phyloP scores from a whole-genome alignment of 441 rosid species.

The Eutrema salsugineum region DNA sequence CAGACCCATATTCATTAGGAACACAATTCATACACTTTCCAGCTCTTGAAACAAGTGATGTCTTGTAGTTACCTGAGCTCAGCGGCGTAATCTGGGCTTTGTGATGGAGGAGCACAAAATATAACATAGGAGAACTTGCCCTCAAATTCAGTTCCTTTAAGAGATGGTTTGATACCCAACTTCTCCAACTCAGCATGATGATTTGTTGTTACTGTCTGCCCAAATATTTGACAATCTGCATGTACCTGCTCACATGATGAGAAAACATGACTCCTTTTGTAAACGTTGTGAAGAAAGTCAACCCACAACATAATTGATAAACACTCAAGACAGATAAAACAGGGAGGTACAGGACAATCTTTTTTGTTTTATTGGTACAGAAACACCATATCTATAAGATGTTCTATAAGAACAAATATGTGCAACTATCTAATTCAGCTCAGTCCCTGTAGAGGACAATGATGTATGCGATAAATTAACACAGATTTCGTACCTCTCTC shows the following conservation, averaged over 20 bases:
- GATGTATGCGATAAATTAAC: neutral
- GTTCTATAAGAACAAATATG: neutral
- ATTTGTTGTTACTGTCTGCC: conserved; percentile 69
- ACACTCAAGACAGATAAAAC: neutral
- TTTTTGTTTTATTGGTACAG: too few relatives aligned
- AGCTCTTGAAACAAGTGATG: neutral
- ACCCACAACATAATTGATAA: neutral
- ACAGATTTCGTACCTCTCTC: conserved; percentile 50
- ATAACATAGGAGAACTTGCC: conserved; percentile 64
- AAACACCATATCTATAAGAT: neutral
- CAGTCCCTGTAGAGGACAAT: neutral
- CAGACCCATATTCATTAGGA: neutral
- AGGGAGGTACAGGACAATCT: neutral
- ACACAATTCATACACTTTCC: neutral
- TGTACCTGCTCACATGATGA: conserved; percentile 47
- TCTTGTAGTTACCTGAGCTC: conserved; percentile 59
- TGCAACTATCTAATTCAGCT: neutral
- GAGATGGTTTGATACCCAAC: conserved; percentile 67
- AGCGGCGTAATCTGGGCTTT: conserved; percentile 67
- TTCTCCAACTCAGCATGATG: conserved; percentile 78
- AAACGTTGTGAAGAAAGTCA: neutral
- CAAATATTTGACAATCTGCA: conserved; percentile 66
- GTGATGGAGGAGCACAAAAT: conserved; percentile 93
- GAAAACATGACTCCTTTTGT: neutral
- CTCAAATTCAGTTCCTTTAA: conserved; percentile 44